Evolutionary conservation across 2,329 filamentous ascomycete species (phyloP), one percentile per base, ranked within the genome.

Genomic region (Paraconiothyrium sp.): DNA sequence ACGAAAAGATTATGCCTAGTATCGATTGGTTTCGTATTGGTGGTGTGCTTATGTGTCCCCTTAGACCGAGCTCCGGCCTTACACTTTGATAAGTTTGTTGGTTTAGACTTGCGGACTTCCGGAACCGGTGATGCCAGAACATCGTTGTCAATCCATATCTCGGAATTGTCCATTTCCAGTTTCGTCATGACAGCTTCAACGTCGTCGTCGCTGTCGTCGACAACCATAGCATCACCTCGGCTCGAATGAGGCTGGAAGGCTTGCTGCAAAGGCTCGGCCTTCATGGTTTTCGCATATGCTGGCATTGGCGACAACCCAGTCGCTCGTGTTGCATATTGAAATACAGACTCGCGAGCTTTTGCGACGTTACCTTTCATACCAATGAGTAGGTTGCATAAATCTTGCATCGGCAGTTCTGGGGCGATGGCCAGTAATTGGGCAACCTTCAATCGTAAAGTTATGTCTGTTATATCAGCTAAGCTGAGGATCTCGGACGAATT

Each of bases 341-440:
- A 10, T 5, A 52, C 10, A 5, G 49, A 27, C 35, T 57, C 41
- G 22, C 60, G 59, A 6, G 54, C 59, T 13, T 47, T 24, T 4
- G 62, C 39, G 22, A 66, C 47, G 10, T 52, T 34, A 0, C 64
- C 68, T 11, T 62, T 54, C 8, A 24, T 60, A 9, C 70, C 66
- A 6, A 64, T 24, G 6, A 72, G 52, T 5, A 74, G 57, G 24
- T 67, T 39, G 44, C 69, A 65, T 3, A 72, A 34, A 9, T 71
- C 61, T 1, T 57, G 39, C 3, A 72, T 55, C 1, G 67, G 64
- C 11, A 72, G 16, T 1, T 34, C 48, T 0, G 70, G 70, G 32
- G 66, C 67, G 8, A 70, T 56, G 2, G 61, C 67, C 66, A 70
- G 67, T 8, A 71, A 48, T 2, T 67, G 54, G 0, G 67, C 66